A percentile compares a stretch with the other conserved stretches of the same genome.
Conservation (phyloP, 2,329 filamentous ascomycete genomes). For the Neofusicoccum cordaticola region DNA sequence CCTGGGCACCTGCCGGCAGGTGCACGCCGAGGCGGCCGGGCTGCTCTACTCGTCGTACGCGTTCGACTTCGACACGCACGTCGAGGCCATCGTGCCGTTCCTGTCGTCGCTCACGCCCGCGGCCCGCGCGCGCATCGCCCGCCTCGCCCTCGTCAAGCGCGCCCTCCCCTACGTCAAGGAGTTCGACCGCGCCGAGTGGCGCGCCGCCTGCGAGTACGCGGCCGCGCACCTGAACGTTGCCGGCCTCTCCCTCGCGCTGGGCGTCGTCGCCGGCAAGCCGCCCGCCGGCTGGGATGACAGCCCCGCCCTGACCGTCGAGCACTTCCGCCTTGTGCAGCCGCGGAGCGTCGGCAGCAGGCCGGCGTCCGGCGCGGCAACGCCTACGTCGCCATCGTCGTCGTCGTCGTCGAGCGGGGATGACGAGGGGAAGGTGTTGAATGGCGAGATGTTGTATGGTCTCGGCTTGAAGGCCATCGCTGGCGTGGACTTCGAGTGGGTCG, state of each 20-base stretch:
- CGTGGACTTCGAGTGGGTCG: conserved; percentile 54
- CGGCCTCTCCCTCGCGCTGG: conserved; percentile 44
- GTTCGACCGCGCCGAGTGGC: conserved; percentile 57
- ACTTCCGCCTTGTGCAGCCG: conserved; percentile 17
- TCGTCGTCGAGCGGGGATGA: neutral
- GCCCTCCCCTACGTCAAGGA: conserved; percentile 53
- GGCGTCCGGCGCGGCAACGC: neutral
- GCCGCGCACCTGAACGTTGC: conserved; percentile 34
- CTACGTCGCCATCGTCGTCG: neutral
- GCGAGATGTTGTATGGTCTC: conserved; percentile 40
- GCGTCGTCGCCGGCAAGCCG: conserved; percentile 56
- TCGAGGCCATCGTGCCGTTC: conserved; percentile 61
- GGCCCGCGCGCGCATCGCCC: conserved; percentile 48
- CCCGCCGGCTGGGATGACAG: conserved; percentile 49
- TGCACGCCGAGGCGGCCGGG: conserved; percentile 56
- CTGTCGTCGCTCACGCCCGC: conserved; percentile 54
- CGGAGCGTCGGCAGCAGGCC: conserved; percentile 33
- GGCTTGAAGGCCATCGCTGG: conserved; percentile 22
- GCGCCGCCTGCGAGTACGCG: conserved; percentile 51
- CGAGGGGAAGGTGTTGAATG: conserved; percentile 23
- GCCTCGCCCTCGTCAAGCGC: conserved; percentile 56
- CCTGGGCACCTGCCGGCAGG: conserved; percentile 45
- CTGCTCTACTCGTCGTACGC: conserved; percentile 56
- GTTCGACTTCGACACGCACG: conserved; percentile 59
- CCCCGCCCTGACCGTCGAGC: conserved; percentile 22